Conservation (phyloP, 257 asterid species). For the Catharanthus roseus region DNA sequence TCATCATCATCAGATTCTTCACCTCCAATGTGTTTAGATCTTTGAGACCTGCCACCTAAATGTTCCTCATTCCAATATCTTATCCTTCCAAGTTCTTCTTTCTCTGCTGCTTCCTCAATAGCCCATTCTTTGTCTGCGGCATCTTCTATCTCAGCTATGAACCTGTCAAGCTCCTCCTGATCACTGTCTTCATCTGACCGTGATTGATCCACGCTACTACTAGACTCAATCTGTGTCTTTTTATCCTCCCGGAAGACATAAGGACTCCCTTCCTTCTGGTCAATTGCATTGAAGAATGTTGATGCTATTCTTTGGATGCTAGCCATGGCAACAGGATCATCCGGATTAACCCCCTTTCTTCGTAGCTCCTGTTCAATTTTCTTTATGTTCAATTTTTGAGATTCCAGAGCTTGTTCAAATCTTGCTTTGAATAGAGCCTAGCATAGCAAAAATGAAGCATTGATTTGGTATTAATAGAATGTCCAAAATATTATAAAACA, state of each 20-base stretch:
- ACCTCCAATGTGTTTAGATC: constrained; percentile 34
- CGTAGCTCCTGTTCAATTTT: constrained; percentile 87
- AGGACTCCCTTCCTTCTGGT: constrained; percentile 83
- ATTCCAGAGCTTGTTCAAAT: constrained; percentile 94
- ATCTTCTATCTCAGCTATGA: constrained; percentile 94
- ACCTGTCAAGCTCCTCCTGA: constrained; percentile 91
- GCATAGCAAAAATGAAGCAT: constrained; percentile 17
- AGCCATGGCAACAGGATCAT: constrained; percentile 96
- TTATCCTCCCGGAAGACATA: constrained; percentile 69
- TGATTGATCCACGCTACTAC: constrained; percentile 32
- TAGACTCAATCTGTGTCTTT: constrained; percentile 25
- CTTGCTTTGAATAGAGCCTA: constrained; percentile 96
- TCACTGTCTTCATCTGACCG: constrained; percentile 76
- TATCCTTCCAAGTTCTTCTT: constrained; percentile 58
- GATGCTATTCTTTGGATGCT: constrained; percentile 98
- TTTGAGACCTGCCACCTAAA: constrained; percentile 46
- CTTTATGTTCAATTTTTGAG: constrained; percentile 90
- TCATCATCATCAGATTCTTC: constrained; percentile 59
- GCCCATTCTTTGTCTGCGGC: constrained; percentile 99
- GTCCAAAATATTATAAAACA: not conserved
- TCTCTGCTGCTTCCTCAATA: constrained; percentile 84
- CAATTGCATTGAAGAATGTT: constrained; percentile 97
- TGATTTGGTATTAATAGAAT: not conserved
- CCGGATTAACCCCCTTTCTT: constrained; percentile 85
- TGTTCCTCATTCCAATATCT: constrained; percentile 80